phyloP scores from a whole-genome alignment of 306 rosid genomes.

The Corylus avellana region DNA sequence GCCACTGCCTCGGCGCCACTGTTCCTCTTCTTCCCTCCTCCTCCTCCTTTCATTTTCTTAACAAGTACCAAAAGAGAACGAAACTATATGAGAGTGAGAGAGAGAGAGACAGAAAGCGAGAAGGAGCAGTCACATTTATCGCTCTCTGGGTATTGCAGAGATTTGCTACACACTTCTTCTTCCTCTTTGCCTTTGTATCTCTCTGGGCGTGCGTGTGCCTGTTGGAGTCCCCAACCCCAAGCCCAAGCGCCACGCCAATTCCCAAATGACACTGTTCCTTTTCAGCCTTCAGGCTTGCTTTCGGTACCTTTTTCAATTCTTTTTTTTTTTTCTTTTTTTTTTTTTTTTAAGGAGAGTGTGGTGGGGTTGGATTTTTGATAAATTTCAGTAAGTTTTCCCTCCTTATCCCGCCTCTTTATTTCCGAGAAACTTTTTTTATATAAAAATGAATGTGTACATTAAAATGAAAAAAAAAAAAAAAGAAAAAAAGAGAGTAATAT shows the following conservation, averaged over 20 bases:
- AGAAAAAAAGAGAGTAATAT: too few relatives aligned
- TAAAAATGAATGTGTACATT: too few relatives aligned
- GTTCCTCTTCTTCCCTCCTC: slow-evolving; percentile 42
- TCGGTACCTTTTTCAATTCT: not conserved
- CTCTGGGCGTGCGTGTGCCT: not conserved
- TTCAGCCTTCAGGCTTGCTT: not conserved
- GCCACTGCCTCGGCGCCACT: slow-evolving; percentile 42
- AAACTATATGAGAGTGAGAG: not conserved
- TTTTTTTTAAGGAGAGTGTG: too few relatives aligned
- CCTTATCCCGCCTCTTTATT: not conserved
- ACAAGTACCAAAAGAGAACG: not conserved
- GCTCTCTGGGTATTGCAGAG: not conserved
- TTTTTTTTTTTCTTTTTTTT: not conserved
- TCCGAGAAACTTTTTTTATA: not conserved
- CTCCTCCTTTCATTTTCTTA: slow-evolving; percentile 56
- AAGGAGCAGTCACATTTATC: not conserved
- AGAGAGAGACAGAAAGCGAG: not conserved
- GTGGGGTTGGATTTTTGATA: not conserved
- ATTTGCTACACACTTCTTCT: not conserved
- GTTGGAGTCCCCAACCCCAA: not conserved
- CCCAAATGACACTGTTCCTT: not conserved
- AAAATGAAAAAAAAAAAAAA: too few relatives aligned
- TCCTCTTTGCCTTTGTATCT: not conserved
- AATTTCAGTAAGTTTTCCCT: not conserved
- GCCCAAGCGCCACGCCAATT: slow-evolving; percentile 1